Evolutionary conservation across 306 rosid genomes (phyloP), one percentile per base, ranked within the genome.

Genomic region (Vigna hirtella): DNA sequence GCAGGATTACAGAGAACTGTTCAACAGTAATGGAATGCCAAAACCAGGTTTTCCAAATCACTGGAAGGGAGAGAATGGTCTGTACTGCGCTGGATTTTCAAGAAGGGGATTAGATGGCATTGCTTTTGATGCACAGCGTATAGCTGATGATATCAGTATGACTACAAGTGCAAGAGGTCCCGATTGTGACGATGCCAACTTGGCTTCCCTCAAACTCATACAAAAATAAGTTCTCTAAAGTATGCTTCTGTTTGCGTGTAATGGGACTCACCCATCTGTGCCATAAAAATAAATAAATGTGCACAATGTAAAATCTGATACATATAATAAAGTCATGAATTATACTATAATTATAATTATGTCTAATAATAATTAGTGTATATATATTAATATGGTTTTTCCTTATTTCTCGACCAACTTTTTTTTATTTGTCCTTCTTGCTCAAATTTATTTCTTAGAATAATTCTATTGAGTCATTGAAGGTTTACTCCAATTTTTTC

Each of bases 1-100:
- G 49, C 36, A 89, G 94, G 97, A 87, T 71, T 88, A 85, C 2
- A 67, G 81, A 13, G 22, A 56, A 0, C 34, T 88, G 1, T 87
- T 92, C 79, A 87, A 87, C 52, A 93, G 83, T 24, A 10, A 80
- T 47, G 97, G 94, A 72, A 70, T 90, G 86, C 97, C 97, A 0
- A 90, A 82, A 34, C 38, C 50, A 64, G 38, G 64, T 20, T 73
- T n/a, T 30, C 94, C 94, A 75, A 62, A 87, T 77, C 87, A 85
- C 9, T 90, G 93, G 90, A 90, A 77, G 77, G 93, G 90, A 61
- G 70, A 79, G 5, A 83, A 77, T 36, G 85, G 84, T 4, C 47
- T 88, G 0, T 92, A 87, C 11, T 73, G 88, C 9, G 91, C 85
- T 38, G 94, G 97, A 34, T 91, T 91, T 57, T 70, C 84, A 12